Evolutionary conservation across 1,284 basidiomycete species (phyloP).

Genomic region (Trichosporon sp.): DNA sequence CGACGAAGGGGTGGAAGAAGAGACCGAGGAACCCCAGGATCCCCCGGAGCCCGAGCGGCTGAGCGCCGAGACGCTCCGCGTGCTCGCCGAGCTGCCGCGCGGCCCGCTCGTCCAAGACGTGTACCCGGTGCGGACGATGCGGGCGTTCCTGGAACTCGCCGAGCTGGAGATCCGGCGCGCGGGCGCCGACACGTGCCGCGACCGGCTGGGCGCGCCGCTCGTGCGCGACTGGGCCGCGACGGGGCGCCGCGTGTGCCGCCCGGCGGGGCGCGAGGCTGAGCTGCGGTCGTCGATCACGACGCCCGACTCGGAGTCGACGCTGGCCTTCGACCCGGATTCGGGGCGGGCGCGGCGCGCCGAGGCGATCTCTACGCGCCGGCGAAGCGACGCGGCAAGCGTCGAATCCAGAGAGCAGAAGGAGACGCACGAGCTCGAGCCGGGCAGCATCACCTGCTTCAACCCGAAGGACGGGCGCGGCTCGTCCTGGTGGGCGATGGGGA

Average conservation of each 20-base stretch:
- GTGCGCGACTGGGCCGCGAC: slow-evolving; percentile 17
- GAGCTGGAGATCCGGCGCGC: slow-evolving; percentile 33
- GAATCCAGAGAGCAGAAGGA: neutral
- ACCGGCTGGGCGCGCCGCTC: slow-evolving; percentile 30
- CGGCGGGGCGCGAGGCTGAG: neutral
- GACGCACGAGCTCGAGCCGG: neutral
- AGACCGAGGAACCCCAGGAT: neutral
- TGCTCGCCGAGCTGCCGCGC: neutral
- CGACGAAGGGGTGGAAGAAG: neutral
- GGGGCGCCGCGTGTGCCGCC: neutral
- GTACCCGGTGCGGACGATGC: slow-evolving; percentile 32
- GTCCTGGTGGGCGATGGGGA: neutral
- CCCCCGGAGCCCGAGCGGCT: no score
- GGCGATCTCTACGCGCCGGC: neutral
- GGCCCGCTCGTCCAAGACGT: slow-evolving; percentile 38
- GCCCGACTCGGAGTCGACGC: neutral
- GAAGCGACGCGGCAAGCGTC: neutral
- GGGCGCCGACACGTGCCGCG: slow-evolving; percentile 37
- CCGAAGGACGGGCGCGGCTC: neutral
- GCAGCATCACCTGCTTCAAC: neutral
- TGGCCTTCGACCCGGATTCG: no score
- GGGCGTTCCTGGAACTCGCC: slow-evolving; percentile 35
- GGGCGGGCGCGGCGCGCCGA: no score
- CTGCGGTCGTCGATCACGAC: neutral
- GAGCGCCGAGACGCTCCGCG: neutral